Evolutionary conservation across 202 grass and related monocot species (phyloP).

Genomic region (Alloteropsis angusta): DNA sequence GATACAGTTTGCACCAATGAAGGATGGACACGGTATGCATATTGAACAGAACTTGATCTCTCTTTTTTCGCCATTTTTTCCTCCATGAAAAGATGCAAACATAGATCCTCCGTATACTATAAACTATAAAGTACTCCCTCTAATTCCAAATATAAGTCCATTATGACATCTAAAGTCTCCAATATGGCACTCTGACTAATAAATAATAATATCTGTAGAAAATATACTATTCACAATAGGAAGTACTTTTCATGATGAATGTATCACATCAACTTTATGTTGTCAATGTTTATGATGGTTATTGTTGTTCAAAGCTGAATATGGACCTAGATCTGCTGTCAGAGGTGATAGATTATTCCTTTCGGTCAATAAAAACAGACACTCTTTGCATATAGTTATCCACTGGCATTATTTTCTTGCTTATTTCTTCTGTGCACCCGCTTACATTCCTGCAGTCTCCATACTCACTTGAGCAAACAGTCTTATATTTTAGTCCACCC

Average conservation of each 20-base stretch:
- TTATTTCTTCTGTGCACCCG: neutral
- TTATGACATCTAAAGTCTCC: neutral
- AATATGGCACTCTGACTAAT: neutral
- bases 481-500: neutral
- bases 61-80: neutral
- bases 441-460: constrained; percentile 2
- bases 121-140: neutral
- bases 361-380: neutral
- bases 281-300: neutral
- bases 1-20: constrained; percentile 91
- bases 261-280: neutral
- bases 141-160: neutral
- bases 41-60: neutral
- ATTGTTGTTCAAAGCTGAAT: neutral
- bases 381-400: neutral
- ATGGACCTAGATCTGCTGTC: neutral
- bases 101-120: neutral
- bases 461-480: constrained; percentile 1
- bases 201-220: neutral
- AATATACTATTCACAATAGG: neutral
- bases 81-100: neutral
- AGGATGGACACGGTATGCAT: constrained; percentile 65
- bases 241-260: neutral
- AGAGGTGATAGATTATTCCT: neutral
- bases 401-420: neutral